These are phyloP conservation scores for Fusarium hainanense DNA, from an alignment of 2,329 filamentous ascomycete species.

Conservation along the genomic window DNA sequence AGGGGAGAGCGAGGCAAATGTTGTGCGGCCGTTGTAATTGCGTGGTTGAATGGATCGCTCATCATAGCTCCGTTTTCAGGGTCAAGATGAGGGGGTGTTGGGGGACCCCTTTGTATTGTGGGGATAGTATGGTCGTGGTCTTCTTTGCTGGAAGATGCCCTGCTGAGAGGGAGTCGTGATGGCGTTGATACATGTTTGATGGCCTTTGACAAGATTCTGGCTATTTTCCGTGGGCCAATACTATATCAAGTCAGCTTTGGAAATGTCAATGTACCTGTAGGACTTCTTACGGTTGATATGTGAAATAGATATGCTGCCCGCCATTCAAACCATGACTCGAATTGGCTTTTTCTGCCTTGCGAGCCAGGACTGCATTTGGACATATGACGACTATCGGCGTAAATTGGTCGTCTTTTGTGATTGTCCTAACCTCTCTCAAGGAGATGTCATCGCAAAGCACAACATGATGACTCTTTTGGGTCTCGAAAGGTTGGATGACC, in stretches of 20 bases:
- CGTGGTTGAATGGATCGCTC: background rate
- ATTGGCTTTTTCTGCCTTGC: background rate
- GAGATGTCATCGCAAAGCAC: background rate
- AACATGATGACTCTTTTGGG: background rate
- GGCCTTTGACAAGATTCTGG: background rate
- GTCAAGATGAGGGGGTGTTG: background rate
- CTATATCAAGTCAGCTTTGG: background rate
- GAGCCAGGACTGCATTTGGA: background rate
- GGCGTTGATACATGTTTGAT: background rate
- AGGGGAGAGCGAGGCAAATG: background rate
- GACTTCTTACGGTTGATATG: background rate
- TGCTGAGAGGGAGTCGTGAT: background rate
- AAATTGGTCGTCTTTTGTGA: background rate
- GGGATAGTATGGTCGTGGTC: background rate
- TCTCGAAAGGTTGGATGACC: background rate
- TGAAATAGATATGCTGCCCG: background rate
- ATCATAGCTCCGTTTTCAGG: rapidly evolving
- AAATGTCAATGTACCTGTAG: rapidly evolving
- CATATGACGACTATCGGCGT: background rate
- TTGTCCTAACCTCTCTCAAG: background rate
- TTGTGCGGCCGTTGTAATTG: rapidly evolving
- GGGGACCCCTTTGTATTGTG: background rate
- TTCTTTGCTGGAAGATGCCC: background rate
- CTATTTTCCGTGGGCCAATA: background rate
- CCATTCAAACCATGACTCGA: rapidly evolving